Percentiles rank a stretch among this genome's conserved stretches.
These are phyloP conservation scores for Eutrema japonicum DNA, from an alignment of 345 rosid species.

Conservation along the genomic window DNA sequence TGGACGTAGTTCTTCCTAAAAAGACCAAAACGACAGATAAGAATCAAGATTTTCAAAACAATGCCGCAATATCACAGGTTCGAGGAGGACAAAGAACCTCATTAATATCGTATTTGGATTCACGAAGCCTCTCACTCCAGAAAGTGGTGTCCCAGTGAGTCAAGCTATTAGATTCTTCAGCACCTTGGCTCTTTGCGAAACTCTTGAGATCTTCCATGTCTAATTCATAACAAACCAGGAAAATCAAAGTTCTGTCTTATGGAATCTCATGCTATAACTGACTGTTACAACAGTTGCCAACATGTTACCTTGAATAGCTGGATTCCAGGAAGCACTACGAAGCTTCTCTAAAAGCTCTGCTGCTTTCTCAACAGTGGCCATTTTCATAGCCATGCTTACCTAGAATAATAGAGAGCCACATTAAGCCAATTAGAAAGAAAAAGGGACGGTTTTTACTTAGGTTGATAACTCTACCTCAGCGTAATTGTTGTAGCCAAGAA, in stretches of 20 bases:
- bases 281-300: constrained; percentile 10
- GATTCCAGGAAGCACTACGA: constrained; percentile 82
- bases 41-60: constrained; percentile 14
- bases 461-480: constrained; percentile 68
- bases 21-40: constrained; percentile 15
- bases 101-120: constrained; percentile 82
- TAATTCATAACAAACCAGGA: constrained; percentile 29
- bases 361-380: constrained; percentile 92
- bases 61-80: not conserved
- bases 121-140: constrained; percentile 99
- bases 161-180: constrained; percentile 71
- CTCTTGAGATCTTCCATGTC: constrained; percentile 81
- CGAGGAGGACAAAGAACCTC: constrained; percentile 57
- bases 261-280: not conserved
- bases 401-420: constrained; percentile 38
- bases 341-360: constrained; percentile 83
- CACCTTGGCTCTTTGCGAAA: constrained; percentile 75
- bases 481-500: constrained; percentile 73
- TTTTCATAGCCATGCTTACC: constrained; percentile 95
- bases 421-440: constrained; percentile 31
- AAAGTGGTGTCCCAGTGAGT: constrained; percentile 76
- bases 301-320: constrained; percentile 79
- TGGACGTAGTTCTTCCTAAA: constrained; percentile 86
- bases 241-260: not conserved
- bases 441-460: constrained; percentile 9